These are phyloP conservation scores for Funneliformis geosporum DNA, from an alignment of 192 early-diverging fungal species.

Conservation along the genomic window DNA sequence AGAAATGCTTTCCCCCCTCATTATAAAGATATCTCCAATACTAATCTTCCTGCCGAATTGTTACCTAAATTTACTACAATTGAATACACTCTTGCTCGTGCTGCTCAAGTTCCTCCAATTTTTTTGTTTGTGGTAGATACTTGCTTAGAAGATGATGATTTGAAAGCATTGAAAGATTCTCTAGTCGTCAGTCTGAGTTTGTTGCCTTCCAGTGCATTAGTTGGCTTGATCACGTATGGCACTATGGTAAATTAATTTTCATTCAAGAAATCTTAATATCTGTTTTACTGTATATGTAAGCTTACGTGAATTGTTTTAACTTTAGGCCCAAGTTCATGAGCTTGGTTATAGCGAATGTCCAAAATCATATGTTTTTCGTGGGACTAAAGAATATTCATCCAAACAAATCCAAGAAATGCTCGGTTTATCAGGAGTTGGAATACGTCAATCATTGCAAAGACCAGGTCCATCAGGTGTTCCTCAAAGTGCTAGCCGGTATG, in stretches of 20 bases:
- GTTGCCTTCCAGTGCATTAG: conserved; percentile 87
- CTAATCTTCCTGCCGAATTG: conserved; percentile 92
- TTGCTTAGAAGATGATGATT: conserved; percentile 91
- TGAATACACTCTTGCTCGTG: conserved; percentile 89
- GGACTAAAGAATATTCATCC: conserved; percentile 91
- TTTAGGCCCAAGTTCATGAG: conserved; percentile 94
- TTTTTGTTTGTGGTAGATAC: conserved; percentile 98
- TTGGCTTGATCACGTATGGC: conserved; percentile 96
- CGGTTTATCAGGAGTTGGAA: conserved; percentile 61
- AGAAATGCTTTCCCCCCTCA: conserved; percentile 97
- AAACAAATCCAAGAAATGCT: conserved; percentile 99
- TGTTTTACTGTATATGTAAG: not conserved
- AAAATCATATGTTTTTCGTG: conserved; percentile 97
- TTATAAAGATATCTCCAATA: conserved; percentile 92
- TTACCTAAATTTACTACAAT: conserved; percentile 91
- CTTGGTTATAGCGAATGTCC: conserved; percentile 93
- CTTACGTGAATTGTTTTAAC: not conserved
- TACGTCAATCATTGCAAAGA: conserved; percentile 49
- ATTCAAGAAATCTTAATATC: not conserved
- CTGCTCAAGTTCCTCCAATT: conserved; percentile 87
- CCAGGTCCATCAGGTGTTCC: conserved; percentile 41
- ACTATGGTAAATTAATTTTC: conserved; percentile 76
- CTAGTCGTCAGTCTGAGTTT: conserved; percentile 88
- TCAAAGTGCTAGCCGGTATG: conserved; percentile 14
- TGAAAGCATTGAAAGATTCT: conserved; percentile 94